Conservation (phyloP, 306 rosid genomes). For the Astragalus membranaceus region DNA sequence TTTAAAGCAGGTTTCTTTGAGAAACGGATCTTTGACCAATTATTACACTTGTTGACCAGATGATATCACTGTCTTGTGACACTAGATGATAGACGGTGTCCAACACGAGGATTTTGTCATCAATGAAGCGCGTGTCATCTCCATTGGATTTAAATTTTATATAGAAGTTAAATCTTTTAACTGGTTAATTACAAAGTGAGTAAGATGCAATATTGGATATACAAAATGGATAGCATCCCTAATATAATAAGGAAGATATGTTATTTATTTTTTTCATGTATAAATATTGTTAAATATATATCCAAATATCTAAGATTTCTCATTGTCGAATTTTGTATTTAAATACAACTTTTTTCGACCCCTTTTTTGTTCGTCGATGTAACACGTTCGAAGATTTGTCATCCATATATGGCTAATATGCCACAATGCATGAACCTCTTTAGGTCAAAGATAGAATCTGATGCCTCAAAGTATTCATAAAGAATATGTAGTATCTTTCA, state of each 20-base stretch:
- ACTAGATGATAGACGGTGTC: too few species aligned
- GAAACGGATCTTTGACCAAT: too few species aligned
- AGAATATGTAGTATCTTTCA: constrained; percentile 22
- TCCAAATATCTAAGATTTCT: constrained; percentile 16
- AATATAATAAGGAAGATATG: neutral
- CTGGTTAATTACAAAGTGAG: too few species aligned
- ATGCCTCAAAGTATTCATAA: constrained; percentile 19
- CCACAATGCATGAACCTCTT: constrained; percentile 21
- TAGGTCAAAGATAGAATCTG: constrained; percentile 29
- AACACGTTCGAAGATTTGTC: neutral
- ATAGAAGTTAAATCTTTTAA: too few species aligned
- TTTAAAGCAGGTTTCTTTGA: too few species aligned
- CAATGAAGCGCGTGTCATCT: too few species aligned
- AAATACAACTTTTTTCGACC: neutral
- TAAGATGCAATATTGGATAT: too few species aligned
- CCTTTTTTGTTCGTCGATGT: constrained; percentile 1
- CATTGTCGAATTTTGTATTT: constrained; percentile 1
- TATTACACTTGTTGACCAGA: too few species aligned
- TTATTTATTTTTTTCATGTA: neutral
- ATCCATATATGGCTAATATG: constrained; percentile 7
- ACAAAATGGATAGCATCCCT: too few species aligned
- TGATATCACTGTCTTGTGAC: too few species aligned
- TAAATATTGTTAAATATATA: neutral
- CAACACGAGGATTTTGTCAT: too few species aligned
- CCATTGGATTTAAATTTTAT: too few species aligned